Evolutionary conservation across 345 rosid species (phyloP).

Genomic region (Psidium guajava): DNA sequence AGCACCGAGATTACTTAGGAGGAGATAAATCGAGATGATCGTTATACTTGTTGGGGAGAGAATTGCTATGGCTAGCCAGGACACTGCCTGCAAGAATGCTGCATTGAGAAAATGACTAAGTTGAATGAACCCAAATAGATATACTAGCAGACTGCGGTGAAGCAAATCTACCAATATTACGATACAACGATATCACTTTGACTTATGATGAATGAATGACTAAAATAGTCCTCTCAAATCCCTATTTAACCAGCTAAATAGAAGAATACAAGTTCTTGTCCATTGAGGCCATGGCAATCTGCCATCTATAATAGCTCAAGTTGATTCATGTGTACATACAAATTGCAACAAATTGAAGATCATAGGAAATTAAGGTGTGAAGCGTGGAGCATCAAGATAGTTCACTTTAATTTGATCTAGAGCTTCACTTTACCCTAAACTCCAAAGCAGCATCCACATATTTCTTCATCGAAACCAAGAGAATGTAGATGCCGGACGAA

Average conservation of each 20-base stretch:
- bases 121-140: neutral
- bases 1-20: conserved; percentile 82
- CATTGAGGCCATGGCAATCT: neutral
- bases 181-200: neutral
- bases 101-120: conserved; percentile 9
- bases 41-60: conserved; percentile 53
- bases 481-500: neutral
- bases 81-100: conserved; percentile 77
- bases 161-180: neutral
- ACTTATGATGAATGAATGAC: neutral
- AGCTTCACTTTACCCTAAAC: neutral
- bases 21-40: conserved; percentile 40
- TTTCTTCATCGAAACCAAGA: neutral
- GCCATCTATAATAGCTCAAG: neutral
- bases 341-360: neutral
- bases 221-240: neutral
- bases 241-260: neutral
- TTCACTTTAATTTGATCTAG: neutral
- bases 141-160: neutral
- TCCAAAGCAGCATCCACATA: neutral
- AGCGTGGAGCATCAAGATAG: neutral
- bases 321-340: neutral
- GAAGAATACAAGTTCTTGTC: neutral
- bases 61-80: conserved; percentile 67
- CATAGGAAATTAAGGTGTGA: neutral